Evolutionary conservation across 2,329 filamentous ascomycete species (phyloP).

Genomic region (Peltaster fructicola): DNA sequence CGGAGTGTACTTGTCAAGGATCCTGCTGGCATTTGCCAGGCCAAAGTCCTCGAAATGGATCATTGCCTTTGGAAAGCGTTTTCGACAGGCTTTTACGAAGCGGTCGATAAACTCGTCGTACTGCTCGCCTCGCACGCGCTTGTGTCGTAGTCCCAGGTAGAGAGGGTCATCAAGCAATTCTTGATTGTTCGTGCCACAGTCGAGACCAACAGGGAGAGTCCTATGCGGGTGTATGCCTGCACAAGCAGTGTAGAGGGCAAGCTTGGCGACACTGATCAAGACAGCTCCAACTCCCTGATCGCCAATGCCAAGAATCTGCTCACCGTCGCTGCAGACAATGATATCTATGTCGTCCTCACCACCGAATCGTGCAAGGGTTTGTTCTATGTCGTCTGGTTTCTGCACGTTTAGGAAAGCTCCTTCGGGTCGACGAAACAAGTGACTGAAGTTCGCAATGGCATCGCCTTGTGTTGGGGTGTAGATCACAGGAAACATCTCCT

Average conservation of each 20-base stretch:
- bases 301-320: constrained; percentile 66
- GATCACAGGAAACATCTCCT: constrained; percentile 80
- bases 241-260: constrained; percentile 67
- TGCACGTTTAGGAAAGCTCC: constrained; percentile 67
- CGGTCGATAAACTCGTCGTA: constrained; percentile 64
- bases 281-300: constrained; percentile 78
- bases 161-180: constrained; percentile 56
- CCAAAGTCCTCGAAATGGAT: constrained; percentile 84
- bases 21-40: constrained; percentile 52
- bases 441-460: constrained; percentile 69
- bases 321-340: constrained; percentile 64
- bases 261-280: constrained; percentile 67
- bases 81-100: constrained; percentile 51
- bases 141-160: constrained; percentile 57
- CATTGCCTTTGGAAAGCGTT: constrained; percentile 60
- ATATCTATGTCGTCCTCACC: constrained; percentile 62
- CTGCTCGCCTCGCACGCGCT: constrained; percentile 47
- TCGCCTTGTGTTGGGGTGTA: constrained; percentile 85
- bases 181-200: constrained; percentile 74
- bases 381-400: constrained; percentile 40
- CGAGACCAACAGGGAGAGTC: constrained; percentile 63
- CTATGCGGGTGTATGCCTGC: constrained; percentile 70
- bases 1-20: constrained; percentile 58
- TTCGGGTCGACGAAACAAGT: constrained; percentile 58
- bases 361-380: constrained; percentile 51